Percentiles rank a stretch among this genome's conserved stretches.
Conservation (phyloP, 2,329 filamentous ascomycete species). For the Penicillium sp. region DNA sequence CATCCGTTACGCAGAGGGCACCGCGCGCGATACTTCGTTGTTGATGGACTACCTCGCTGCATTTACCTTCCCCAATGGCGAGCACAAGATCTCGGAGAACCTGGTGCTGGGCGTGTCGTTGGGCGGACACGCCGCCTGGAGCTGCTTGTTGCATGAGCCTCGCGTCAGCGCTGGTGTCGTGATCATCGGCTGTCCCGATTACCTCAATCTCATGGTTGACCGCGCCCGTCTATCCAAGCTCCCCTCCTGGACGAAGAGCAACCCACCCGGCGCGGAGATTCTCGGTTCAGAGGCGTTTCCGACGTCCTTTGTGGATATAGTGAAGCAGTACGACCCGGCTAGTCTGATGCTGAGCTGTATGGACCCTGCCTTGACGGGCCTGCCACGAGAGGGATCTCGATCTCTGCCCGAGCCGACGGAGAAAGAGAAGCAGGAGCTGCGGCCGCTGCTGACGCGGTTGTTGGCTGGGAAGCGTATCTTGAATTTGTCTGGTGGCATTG, state of each 20-base stretch:
- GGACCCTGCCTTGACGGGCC: constrained; percentile 23
- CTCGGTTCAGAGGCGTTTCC: constrained; percentile 80
- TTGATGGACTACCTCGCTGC: constrained; percentile 77
- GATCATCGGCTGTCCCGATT: constrained; percentile 89
- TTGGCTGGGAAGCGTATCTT: constrained; percentile 58
- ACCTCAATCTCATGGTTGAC: constrained; percentile 74
- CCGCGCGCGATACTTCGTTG: constrained; percentile 71
- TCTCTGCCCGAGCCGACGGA: constrained; percentile 43
- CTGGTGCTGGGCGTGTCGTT: constrained; percentile 80
- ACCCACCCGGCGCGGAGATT: constrained; percentile 63
- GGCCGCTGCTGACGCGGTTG: constrained; percentile 45
- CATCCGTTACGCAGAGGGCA: constrained; percentile 53
- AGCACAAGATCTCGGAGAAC: constrained; percentile 60
- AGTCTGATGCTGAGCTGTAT: constrained; percentile 66
- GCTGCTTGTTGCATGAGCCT: constrained; percentile 74
- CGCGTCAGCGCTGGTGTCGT: constrained; percentile 76
- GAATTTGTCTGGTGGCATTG: constrained; percentile 55
- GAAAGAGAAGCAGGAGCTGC: constrained; percentile 46
- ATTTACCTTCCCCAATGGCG: constrained; percentile 65
- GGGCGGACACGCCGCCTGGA: constrained; percentile 87
- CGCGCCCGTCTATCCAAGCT: constrained; percentile 73
- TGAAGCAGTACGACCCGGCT: constrained; percentile 72
- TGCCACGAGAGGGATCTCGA: constrained; percentile 31
- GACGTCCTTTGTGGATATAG: constrained; percentile 61
- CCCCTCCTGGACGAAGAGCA: constrained; percentile 58